Base-by-base conservation (phyloP, 2,329 filamentous ascomycete species). In the Diaporthe humulicola region DNA sequence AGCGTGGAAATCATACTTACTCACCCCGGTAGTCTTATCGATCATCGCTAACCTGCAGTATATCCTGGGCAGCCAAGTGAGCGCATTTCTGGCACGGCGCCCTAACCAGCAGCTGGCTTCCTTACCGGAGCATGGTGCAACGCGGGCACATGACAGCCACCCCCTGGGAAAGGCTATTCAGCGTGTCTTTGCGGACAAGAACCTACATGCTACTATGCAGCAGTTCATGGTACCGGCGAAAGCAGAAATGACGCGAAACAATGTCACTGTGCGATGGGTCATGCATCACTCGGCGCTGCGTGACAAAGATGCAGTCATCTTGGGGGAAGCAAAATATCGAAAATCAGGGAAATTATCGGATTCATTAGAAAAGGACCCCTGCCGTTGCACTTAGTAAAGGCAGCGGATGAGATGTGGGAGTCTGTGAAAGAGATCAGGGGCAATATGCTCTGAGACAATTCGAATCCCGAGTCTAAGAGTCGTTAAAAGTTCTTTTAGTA, bases 291-390 rank as follows among this genome's bases (percentile, higher is more conserved):
- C 74, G 19, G 48, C n/a, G 14, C 42, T 75, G 17, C 36, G 42
- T 15, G 48, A 70, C 14, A 22, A 28, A 22, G 70, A 75, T 57
- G 74, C 38, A 4, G 42, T 73, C 50, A 73, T 73, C 3, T 38
- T 74, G n/a, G 66, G 71, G 15, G 67, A 19, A 66, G 58, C 30
- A 76, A 64, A 54, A 73, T 71, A 9, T 71, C 77, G 19, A 83
- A 85, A 72, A 73, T 85, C 6, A 70, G 80, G 19, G 79, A 83
- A 72, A 83, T 79, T 33, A 74, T 82, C 9, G 74, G 45, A 14
- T 75, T 80, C 54, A 79, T 82, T 19, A 74, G 66, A 3, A 82
- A 82, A 70, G 83, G 83, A 3, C 80, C 80, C n/a, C 75, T 85
- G 76, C 76, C 80, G 22, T 76, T 78, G 8, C 76, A 78, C 17